Conservation (phyloP, 2,329 filamentous ascomycete genomes). For the Beauveria sp. region DNA sequence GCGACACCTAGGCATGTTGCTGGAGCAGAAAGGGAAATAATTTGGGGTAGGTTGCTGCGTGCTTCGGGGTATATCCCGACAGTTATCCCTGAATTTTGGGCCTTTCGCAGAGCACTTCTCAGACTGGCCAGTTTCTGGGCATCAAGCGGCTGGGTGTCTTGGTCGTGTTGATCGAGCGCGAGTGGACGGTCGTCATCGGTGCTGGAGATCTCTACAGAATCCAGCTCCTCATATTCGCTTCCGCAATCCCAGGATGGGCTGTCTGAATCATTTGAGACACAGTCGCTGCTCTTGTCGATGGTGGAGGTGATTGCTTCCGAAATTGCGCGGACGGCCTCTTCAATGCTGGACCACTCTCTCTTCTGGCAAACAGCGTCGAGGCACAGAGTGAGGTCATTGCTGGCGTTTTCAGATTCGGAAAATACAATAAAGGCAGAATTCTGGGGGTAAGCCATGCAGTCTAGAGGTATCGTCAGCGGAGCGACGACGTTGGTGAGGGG, state of each 20-base stretch:
- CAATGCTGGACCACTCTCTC: not conserved
- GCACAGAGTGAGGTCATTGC: not conserved
- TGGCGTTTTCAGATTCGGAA: not conserved
- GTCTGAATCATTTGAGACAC: constrained; percentile 14
- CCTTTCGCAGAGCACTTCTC: constrained; percentile 35
- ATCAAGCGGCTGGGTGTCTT: constrained; percentile 18
- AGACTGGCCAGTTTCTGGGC: constrained; percentile 36
- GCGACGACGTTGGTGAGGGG: not conserved
- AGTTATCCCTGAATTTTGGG: constrained; percentile 60
- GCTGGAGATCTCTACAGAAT: constrained; percentile 26
- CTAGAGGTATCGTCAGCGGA: not conserved
- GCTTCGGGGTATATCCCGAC: constrained; percentile 50
- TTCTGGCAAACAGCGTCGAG: constrained; percentile 1
- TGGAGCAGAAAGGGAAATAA: constrained; percentile 61
- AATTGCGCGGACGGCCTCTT: not conserved
- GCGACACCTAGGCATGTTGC: constrained; percentile 65
- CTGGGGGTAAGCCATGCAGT: not conserved
- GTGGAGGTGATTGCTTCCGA: constrained; percentile 25
- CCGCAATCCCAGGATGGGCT: constrained; percentile 10
- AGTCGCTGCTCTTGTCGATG: constrained; percentile 26
- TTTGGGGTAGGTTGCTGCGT: constrained; percentile 32
- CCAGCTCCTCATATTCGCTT: constrained; percentile 21
- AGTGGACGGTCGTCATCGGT: constrained; percentile 22
- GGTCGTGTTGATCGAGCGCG: constrained; percentile 16
- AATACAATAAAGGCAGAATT: constrained; percentile 1